Evolutionary conservation across 2,329 filamentous ascomycete genomes (phyloP).

Genomic region (Cercospora sp.): DNA sequence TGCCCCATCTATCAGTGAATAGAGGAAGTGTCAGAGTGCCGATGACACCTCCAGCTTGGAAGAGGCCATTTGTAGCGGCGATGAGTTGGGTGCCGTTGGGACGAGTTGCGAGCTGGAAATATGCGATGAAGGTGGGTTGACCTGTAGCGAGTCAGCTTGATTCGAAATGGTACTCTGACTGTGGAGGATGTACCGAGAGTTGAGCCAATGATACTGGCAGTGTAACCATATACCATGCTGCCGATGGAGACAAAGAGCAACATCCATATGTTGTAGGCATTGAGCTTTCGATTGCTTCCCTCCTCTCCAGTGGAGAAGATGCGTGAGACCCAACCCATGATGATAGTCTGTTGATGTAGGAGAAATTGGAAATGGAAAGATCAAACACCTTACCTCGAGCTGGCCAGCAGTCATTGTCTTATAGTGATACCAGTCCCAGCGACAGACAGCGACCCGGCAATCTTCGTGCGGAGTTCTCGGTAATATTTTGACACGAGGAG

Average conservation of each 20-base stretch:
- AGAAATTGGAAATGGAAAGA: background rate
- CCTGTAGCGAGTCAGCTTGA: constrained; percentile 7
- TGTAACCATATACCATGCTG: constrained; percentile 23
- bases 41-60: constrained; percentile 27
- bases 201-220: constrained; percentile 25
- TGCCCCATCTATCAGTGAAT: constrained; percentile 26
- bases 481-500: background rate
- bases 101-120: constrained; percentile 28
- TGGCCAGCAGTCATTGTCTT: background rate
- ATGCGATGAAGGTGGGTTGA: constrained; percentile 28
- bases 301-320: constrained; percentile 11
- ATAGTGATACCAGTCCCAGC: background rate
- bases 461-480: background rate
- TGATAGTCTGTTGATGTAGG: background rate
- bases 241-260: constrained; percentile 25
- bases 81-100: constrained; percentile 24
- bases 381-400: background rate
- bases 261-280: constrained; percentile 25
- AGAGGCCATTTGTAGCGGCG: constrained; percentile 29
- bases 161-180: background rate
- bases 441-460: background rate
- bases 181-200: constrained; percentile 19
- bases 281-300: constrained; percentile 7
- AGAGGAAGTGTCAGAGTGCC: constrained; percentile 24
- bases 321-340: constrained; percentile 5